Percentiles rank a stretch among this genome's conserved stretches.
These are phyloP conservation scores for Kwoniella pini DNA, from an alignment of 768 basidiomycete species.

Conservation along the genomic window DNA sequence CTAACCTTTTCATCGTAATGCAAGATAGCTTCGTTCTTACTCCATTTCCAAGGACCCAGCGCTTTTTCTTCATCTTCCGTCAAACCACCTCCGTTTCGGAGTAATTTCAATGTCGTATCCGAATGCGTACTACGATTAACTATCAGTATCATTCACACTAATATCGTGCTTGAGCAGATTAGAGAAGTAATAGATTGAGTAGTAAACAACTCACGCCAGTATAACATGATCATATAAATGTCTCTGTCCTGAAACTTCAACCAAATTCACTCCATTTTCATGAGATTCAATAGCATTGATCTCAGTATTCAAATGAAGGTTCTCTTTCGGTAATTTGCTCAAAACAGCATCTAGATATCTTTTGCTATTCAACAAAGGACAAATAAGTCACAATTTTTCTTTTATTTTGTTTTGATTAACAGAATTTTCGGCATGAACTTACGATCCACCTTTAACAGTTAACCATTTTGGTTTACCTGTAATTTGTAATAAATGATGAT, in stretches of 20 bases:
- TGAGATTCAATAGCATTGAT: slow-evolving; percentile 58
- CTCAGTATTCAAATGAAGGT: slow-evolving; percentile 65
- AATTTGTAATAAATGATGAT: slow-evolving; percentile 72
- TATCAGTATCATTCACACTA: not conserved
- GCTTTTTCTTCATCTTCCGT: slow-evolving; percentile 62
- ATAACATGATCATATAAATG: slow-evolving; percentile 70
- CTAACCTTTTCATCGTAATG: slow-evolving; percentile 63
- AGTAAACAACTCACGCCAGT: slow-evolving; percentile 65
- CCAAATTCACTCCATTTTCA: slow-evolving; percentile 57
- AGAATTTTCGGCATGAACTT: slow-evolving; percentile 23
- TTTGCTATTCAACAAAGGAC: slow-evolving; percentile 56
- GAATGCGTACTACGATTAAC: slow-evolving; percentile 59
- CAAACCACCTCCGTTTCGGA: slow-evolving; percentile 59
- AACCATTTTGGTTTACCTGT: slow-evolving; percentile 71
- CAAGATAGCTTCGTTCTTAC: slow-evolving; percentile 66
- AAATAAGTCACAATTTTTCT: not conserved
- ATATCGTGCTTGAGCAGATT: too few species aligned
- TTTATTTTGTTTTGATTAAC: not conserved
- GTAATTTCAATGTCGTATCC: slow-evolving; percentile 61
- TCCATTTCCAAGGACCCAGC: slow-evolving; percentile 67
- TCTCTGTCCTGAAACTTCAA: slow-evolving; percentile 59
- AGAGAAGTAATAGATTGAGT: too few species aligned
- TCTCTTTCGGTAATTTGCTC: slow-evolving; percentile 60
- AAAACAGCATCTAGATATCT: slow-evolving; percentile 69
- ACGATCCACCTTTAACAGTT: slow-evolving; percentile 74